These are phyloP conservation scores for Casuarina cunninghamiana DNA, from an alignment of 306 rosid species.

Conservation along the genomic window DNA sequence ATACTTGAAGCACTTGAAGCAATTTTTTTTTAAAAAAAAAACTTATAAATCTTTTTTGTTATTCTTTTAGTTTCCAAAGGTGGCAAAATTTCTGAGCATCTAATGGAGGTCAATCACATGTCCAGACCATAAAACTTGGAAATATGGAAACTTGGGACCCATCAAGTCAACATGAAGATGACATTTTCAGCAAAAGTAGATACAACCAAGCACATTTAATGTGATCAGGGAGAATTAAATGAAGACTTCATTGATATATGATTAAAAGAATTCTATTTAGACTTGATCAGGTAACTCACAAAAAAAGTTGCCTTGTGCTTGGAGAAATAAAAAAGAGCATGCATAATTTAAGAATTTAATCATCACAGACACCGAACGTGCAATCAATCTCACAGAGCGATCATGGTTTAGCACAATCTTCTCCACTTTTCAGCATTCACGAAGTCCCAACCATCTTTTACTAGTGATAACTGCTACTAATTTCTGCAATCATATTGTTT, in stretches of 20 bases:
- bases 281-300: neutral
- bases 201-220: neutral
- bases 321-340: neutral
- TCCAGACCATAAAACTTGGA: neutral
- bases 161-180: neutral
- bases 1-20: no score
- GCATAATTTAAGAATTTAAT: neutral
- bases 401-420: constrained; percentile 22
- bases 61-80: neutral
- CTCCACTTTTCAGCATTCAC: constrained; percentile 15
- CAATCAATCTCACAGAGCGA: constrained; percentile 2
- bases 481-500: constrained; percentile 31
- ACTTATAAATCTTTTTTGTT: no score
- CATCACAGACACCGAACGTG: neutral
- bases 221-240: neutral
- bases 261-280: neutral
- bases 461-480: constrained; percentile 22
- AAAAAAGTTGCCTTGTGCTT: neutral
- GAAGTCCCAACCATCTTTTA: constrained; percentile 15
- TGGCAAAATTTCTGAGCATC: neutral
- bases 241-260: neutral
- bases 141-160: neutral
- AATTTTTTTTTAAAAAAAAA: no score
- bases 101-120: neutral
- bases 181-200: no score